Evolutionary conservation across 2,329 filamentous ascomycete genomes (phyloP).

Genomic region (Phyllosticta citriasiana): DNA sequence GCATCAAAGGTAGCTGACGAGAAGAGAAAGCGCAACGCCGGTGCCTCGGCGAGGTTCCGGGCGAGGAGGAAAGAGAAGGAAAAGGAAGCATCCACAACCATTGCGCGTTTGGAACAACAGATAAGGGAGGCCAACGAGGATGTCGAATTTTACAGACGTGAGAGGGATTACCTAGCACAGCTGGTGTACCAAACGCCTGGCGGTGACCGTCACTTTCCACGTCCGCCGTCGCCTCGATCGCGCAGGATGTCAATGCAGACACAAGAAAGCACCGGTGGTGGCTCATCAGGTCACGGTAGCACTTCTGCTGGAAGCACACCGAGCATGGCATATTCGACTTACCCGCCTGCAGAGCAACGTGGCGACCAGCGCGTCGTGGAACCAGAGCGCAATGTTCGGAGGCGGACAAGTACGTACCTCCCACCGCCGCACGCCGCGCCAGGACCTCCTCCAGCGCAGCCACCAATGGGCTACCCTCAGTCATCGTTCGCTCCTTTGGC

Average conservation of each 20-base stretch:
- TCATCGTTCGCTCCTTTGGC: slow-evolving; percentile 17
- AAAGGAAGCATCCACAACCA: slow-evolving; percentile 57
- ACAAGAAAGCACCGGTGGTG: slow-evolving; percentile 1
- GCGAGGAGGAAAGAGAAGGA: slow-evolving; percentile 75
- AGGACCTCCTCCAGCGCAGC: slow-evolving; percentile 13
- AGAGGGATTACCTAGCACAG: slow-evolving; percentile 63
- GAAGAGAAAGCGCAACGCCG: slow-evolving; percentile 75
- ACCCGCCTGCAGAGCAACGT: slow-evolving; percentile 21
- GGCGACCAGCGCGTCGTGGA: slow-evolving; percentile 10
- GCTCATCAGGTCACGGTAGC: slow-evolving; percentile 5
- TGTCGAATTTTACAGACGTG: slow-evolving; percentile 61
- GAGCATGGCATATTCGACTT: slow-evolving; percentile 16
- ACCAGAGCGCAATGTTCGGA: slow-evolving; percentile 27
- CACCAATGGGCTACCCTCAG: slow-evolving; percentile 15
- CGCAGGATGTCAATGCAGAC: slow-evolving; percentile 19
- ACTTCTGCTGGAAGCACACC: slow-evolving; percentile 7
- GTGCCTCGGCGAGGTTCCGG: slow-evolving; percentile 73
- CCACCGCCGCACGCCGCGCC: slow-evolving; percentile 19
- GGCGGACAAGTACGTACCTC: slow-evolving; percentile 27
- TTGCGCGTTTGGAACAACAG: slow-evolving; percentile 59
- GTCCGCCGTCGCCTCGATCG: slow-evolving; percentile 34
- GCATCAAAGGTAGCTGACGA: slow-evolving; percentile 76
- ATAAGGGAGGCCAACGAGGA: slow-evolving; percentile 59
- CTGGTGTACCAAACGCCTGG: slow-evolving; percentile 52
- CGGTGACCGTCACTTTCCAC: slow-evolving; percentile 35